Conservation (phyloP, 306 rosid genomes). For the Bauhinia variegata region DNA sequence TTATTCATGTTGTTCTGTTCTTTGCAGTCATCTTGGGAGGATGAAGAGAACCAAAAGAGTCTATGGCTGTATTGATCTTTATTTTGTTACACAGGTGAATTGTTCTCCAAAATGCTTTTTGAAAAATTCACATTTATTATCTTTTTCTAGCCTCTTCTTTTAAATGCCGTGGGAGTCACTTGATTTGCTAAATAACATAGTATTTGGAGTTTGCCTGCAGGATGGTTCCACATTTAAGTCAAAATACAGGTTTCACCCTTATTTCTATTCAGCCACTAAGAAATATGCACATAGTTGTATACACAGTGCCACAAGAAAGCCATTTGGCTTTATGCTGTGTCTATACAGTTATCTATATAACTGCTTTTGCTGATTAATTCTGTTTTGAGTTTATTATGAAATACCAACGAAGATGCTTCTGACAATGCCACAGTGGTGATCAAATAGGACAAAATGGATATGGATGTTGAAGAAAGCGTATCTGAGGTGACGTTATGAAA, state of each 20-base stretch:
- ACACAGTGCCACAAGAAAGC: neutral
- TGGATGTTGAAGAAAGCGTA: constrained; percentile 87
- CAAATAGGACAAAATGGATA: constrained; percentile 71
- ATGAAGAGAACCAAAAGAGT: constrained; percentile 68
- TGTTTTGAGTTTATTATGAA: constrained; percentile 12
- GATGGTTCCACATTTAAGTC: constrained; percentile 91
- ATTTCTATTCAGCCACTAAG: constrained; percentile 87
- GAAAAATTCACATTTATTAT: neutral
- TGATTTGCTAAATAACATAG: constrained; percentile 27
- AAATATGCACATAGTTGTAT: constrained; percentile 3
- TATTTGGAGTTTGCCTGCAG: constrained; percentile 55
- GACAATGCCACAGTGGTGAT: constrained; percentile 31
- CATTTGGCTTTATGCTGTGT: constrained; percentile 20
- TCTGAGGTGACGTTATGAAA: constrained; percentile 79
- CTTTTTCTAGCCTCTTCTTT: neutral
- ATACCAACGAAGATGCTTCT: constrained; percentile 8
- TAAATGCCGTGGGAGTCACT: neutral
- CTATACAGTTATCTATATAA: constrained; percentile 5
- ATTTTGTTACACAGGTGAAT: constrained; percentile 88
- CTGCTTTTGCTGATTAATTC: constrained; percentile 26
- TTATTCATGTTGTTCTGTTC: constrained; percentile 36
- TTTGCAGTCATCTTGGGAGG: constrained; percentile 87
- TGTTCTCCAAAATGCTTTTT: constrained; percentile 15
- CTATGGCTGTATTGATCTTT: constrained; percentile 79
- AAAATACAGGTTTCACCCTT: constrained; percentile 84